A percentile compares a stretch with the other conserved stretches of the same genome.
Evolutionary conservation across 352 stramenopile genomes (phyloP).

Genomic region (Pythium aristosporum): DNA sequence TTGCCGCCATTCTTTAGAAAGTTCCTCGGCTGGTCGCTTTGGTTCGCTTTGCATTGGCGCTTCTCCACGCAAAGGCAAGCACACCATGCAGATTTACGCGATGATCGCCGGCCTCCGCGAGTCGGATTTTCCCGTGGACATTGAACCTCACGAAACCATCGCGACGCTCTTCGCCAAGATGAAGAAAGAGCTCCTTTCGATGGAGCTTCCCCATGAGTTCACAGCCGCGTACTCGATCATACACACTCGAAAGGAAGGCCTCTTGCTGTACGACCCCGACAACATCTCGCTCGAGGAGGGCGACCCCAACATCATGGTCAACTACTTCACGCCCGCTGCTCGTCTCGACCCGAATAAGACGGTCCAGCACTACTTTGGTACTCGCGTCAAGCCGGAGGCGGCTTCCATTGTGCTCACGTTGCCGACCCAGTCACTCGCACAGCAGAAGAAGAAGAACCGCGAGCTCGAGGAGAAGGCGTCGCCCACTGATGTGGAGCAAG

Average conservation of each 20-base stretch:
- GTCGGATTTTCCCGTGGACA: background rate
- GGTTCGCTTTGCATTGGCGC: too few relatives aligned
- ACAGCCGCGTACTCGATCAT: background rate
- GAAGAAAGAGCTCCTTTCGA: background rate
- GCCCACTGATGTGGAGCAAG: too few relatives aligned
- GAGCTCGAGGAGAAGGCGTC: background rate
- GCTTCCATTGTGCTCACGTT: background rate
- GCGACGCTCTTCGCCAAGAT: background rate
- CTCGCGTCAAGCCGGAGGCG: background rate
- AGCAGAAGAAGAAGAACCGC: background rate
- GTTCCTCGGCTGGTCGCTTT: too few relatives aligned
- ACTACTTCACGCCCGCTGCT: background rate
- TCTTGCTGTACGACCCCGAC: background rate
- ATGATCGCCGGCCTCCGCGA: background rate
- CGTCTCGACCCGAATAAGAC: background rate
- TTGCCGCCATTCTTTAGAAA: too few relatives aligned
- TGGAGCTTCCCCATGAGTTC: background rate
- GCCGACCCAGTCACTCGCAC: background rate
- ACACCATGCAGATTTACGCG: background rate
- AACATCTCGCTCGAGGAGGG: background rate
- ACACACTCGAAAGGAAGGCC: background rate
- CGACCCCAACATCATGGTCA: background rate
- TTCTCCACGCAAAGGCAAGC: too few relatives aligned
- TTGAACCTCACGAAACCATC: background rate
- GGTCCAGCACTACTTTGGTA: background rate